Evolutionary conservation across 1,139 yeast species (phyloP).

Genomic region (Pichia sp.): DNA sequence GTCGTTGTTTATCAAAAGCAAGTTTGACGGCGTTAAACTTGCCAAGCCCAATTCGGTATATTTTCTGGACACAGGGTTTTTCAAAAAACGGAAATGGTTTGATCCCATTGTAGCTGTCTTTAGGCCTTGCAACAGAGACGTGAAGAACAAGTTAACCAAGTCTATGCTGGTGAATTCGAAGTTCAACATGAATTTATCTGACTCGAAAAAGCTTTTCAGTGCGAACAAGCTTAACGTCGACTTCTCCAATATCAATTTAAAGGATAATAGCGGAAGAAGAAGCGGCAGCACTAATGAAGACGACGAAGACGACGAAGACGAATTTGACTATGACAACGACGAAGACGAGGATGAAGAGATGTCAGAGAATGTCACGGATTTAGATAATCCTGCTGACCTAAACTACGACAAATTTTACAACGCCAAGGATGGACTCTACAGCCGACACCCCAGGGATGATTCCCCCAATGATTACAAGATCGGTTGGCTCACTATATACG

Average conservation of each 20-base stretch:
- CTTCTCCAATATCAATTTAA: slow-evolving; percentile 11
- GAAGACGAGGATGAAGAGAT: slow-evolving; percentile 33
- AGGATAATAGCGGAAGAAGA: neutral
- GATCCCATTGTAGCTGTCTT: slow-evolving; percentile 46
- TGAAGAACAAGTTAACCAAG: slow-evolving; percentile 41
- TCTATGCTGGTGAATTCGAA: slow-evolving; percentile 28
- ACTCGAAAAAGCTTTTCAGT: slow-evolving; percentile 14
- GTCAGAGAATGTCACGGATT: slow-evolving; percentile 10
- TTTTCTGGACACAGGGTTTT: slow-evolving; percentile 25
- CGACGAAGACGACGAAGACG: slow-evolving; percentile 17
- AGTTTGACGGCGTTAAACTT: slow-evolving; percentile 30
- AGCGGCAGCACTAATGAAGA: slow-evolving; percentile 13
- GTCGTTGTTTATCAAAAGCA: slow-evolving; percentile 24
- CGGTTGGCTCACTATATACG: slow-evolving; percentile 64
- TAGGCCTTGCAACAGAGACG: slow-evolving; percentile 49
- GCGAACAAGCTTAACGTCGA: slow-evolving; percentile 15
- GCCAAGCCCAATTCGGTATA: slow-evolving; percentile 36
- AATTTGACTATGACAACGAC: slow-evolving; percentile 21
- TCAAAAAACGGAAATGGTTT: slow-evolving; percentile 23
- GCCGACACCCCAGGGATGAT: slow-evolving; percentile 51
- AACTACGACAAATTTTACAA: slow-evolving; percentile 35
- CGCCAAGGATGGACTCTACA: slow-evolving; percentile 55
- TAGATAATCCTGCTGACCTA: neutral
- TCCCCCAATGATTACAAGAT: slow-evolving; percentile 54
- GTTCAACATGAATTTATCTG: slow-evolving; percentile 10